Conservation (phyloP, 2,329 filamentous ascomycete species). For the Penicillium frequentans region DNA sequence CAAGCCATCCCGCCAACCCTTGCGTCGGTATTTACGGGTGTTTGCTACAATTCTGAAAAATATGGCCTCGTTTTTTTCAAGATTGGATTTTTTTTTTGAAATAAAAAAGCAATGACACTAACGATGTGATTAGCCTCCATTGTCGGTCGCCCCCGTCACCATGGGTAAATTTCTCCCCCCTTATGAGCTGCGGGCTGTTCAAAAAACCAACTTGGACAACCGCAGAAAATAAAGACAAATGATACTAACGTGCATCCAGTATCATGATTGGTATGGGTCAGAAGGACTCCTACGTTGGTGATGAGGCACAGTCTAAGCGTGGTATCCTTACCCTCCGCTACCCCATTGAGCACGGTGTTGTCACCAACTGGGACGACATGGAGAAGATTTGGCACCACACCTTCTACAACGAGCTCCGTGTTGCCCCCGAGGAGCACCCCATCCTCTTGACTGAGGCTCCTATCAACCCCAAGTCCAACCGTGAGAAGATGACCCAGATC, state of each 20-base stretch:
- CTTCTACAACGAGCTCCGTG: constrained; percentile 99
- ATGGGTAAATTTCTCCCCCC: constrained; percentile 74
- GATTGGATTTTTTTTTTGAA: background rate
- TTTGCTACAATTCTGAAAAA: background rate
- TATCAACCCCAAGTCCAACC: constrained; percentile 99
- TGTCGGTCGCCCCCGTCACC: constrained; percentile 98
- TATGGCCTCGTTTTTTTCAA: background rate
- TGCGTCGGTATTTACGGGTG: constrained; percentile 22
- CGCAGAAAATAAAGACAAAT: background rate
- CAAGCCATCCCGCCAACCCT: constrained; percentile 26
- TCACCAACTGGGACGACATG: constrained; percentile 99
- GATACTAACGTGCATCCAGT: constrained; percentile 56
- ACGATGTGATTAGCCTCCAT: constrained; percentile 73
- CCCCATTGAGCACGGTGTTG: constrained; percentile 99
- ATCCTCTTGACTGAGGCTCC: constrained; percentile 98
- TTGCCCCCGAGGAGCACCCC: constrained; percentile 99
- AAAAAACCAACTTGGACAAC: background rate
- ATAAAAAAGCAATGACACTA: constrained; percentile 16
- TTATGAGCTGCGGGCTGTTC: constrained; percentile 2
- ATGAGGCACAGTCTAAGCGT: constrained; percentile 99
- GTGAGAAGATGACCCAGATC: constrained; percentile 99
- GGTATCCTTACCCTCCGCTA: constrained; percentile 99
- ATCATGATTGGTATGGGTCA: constrained; percentile 99
- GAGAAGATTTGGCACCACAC: constrained; percentile 99
- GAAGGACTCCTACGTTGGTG: constrained; percentile 99